These are phyloP conservation scores for Colletotrichum cuscutae DNA, from an alignment of 2,329 filamentous ascomycete genomes.

Conservation along the genomic window DNA sequence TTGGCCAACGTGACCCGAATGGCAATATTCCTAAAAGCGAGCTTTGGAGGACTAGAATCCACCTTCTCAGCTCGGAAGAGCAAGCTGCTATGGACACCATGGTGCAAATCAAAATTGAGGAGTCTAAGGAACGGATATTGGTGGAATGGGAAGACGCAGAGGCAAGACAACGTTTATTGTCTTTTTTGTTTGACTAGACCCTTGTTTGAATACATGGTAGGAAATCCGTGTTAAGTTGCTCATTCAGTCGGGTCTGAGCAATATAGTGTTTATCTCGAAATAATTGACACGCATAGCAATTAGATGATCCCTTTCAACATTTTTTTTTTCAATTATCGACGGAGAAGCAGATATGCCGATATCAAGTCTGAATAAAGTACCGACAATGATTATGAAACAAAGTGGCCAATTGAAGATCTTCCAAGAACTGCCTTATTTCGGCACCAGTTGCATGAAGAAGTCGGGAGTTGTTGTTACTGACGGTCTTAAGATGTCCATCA, in stretches of 20 bases:
- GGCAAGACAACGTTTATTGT: background rate
- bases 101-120: slow-evolving; percentile 39
- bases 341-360: accelerated
- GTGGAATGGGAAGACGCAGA: background rate
- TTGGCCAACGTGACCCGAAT: slow-evolving; percentile 39
- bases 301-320: too few species aligned
- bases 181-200: background rate
- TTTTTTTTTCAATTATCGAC: too few species aligned
- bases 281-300: too few species aligned
- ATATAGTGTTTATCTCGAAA: too few species aligned
- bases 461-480: background rate
- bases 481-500: background rate
- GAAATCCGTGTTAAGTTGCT: too few species aligned
- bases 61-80: slow-evolving; percentile 38
- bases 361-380: too few species aligned
- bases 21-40: slow-evolving; percentile 13
- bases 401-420: too few species aligned
- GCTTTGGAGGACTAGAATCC: slow-evolving; percentile 35
- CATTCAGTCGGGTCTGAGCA: too few species aligned
- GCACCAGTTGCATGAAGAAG: background rate
- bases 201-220: too few species aligned
- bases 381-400: too few species aligned
- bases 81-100: slow-evolving; percentile 39
- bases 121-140: slow-evolving; percentile 15
- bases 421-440: background rate